phyloP scores from a whole-genome alignment of 768 basidiomycete species.

The Trametes punicea region DNA sequence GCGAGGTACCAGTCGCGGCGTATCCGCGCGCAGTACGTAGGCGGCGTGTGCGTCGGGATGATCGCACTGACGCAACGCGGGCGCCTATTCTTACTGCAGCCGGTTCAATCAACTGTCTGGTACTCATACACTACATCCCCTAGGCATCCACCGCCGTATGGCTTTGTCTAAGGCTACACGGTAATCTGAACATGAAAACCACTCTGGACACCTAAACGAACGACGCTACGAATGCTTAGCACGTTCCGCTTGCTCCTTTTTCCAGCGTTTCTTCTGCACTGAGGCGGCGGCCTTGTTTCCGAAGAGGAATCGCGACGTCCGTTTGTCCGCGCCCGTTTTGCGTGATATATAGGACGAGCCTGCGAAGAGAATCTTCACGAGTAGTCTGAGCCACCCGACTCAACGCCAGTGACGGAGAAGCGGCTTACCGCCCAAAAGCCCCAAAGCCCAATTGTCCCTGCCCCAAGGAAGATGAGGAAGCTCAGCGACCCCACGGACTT shows the following conservation, averaged over 20 bases:
- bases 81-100: no score
- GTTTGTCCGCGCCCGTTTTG: slow-evolving; percentile 80
- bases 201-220: neutral
- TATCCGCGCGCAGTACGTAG: no score
- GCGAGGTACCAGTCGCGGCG: neutral
- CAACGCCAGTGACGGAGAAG: neutral
- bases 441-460: slow-evolving; percentile 54
- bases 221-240: neutral
- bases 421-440: slow-evolving; percentile 68
- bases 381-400: neutral
- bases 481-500: slow-evolving; percentile 54
- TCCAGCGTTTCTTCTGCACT: slow-evolving; percentile 34
- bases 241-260: slow-evolving; percentile 20
- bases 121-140: neutral
- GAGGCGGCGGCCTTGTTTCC: slow-evolving; percentile 54
- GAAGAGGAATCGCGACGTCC: slow-evolving; percentile 76
- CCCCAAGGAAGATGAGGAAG: slow-evolving; percentile 46
- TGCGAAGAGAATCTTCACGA: slow-evolving; percentile 55
- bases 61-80: slow-evolving; percentile 7
- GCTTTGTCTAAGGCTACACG: no score
- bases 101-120: neutral
- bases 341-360: slow-evolving; percentile 54
- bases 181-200: no score
- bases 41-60: no score
- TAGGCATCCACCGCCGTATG: no score